A percentile compares a stretch with the other conserved stretches of the same genome.
phyloP scores from a whole-genome alignment of 1,284 basidiomycete species.

The Papiliotrema terrestris region DNA sequence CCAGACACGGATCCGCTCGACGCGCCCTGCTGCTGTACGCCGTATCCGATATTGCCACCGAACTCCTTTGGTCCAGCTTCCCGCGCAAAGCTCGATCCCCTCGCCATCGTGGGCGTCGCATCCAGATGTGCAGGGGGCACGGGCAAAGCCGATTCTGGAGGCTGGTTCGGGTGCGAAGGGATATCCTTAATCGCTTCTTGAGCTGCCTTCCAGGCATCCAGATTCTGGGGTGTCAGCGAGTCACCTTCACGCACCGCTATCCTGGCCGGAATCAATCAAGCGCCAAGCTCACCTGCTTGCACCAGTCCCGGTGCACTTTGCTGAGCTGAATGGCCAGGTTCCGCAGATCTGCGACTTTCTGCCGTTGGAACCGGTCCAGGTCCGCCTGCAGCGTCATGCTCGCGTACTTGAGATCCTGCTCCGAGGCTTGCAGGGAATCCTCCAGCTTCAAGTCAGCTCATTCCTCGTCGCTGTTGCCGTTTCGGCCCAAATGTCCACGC shows the following conservation, averaged over 20 bases:
- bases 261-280: too few relatives aligned
- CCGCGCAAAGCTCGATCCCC: not conserved
- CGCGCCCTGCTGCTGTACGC: too few relatives aligned
- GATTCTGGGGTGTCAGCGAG: conserved; percentile 61
- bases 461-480: not conserved
- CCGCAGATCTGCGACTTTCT: conserved; percentile 93
- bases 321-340: conserved; percentile 91
- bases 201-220: conserved; percentile 94
- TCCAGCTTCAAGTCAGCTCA: conserved; percentile 63
- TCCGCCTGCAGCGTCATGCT: conserved; percentile 96
- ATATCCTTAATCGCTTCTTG: conserved; percentile 86
- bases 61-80: not conserved
- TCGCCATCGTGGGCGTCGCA: not conserved
- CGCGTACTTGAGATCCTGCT: conserved; percentile 91
- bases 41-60: not conserved
- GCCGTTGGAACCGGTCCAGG: conserved; percentile 94
- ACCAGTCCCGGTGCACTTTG: conserved; percentile 89
- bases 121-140: conserved; percentile 10
- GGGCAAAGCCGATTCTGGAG: conserved; percentile 15
- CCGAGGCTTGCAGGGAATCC: conserved; percentile 81
- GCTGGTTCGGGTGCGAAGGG: conserved; percentile 76
- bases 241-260: too few relatives aligned
- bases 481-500: not conserved
- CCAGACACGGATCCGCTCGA: too few relatives aligned
- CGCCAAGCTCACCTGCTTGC: conserved; percentile 66